Evolutionary conservation across 805 yeast genomes (phyloP).

Genomic region (Lipomyces spencermartinsiae): DNA sequence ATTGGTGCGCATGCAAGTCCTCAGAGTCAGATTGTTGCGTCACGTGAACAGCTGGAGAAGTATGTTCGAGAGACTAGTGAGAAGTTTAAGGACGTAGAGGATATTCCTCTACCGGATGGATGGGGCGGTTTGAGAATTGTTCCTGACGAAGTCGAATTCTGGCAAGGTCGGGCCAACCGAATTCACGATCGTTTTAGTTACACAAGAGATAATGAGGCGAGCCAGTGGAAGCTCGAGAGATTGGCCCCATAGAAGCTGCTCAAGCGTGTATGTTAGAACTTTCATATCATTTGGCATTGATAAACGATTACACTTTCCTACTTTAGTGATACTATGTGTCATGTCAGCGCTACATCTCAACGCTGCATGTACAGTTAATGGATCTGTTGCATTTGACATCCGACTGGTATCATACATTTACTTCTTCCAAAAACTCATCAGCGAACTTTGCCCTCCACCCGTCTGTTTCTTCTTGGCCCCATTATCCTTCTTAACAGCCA

Average conservation of each 20-base stretch:
- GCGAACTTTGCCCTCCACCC: conserved; percentile 25
- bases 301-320: too few relatives aligned
- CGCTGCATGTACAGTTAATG: neutral
- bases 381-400: neutral
- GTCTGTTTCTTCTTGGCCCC: conserved; percentile 9
- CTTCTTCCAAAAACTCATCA: conserved; percentile 29
- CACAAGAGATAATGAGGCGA: conserved; percentile 25
- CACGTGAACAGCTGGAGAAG: conserved; percentile 68
- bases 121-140: conserved; percentile 95
- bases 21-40: conserved; percentile 67
- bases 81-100: conserved; percentile 65
- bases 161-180: conserved; percentile 95
- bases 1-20: conserved; percentile 98
- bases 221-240: conserved; percentile 29
- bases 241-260: conserved; percentile 28
- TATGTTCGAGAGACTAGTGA: conserved; percentile 56
- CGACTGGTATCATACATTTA: neutral
- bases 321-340: too few relatives aligned
- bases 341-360: neutral
- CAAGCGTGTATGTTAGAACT: neutral
- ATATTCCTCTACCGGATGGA: conserved; percentile 85
- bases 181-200: conserved; percentile 78
- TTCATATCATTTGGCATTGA: neutral
- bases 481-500: conserved; percentile 11
- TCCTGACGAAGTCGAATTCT: conserved; percentile 91